Conservation (phyloP, 495 filamentous ascomycete genomes). For the Recurvomyces mirabilis region DNA sequence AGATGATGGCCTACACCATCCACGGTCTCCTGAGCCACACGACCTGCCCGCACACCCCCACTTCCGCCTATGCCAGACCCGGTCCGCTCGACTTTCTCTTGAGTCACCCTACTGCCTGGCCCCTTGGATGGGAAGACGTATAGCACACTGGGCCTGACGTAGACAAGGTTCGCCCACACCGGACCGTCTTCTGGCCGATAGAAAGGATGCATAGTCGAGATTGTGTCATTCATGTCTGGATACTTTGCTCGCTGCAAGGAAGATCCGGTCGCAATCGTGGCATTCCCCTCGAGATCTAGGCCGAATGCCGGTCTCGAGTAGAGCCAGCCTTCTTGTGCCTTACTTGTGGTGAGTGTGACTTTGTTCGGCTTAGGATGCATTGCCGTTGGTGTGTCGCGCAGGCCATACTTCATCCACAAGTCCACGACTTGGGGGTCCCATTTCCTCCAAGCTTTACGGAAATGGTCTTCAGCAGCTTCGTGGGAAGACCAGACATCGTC, state of each 20-base stretch:
- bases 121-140: constrained; percentile 50
- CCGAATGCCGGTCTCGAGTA: constrained; percentile 17
- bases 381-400: constrained; percentile 19
- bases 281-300: constrained; percentile 24
- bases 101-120: neutral
- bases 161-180: constrained; percentile 51
- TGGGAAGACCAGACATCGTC: constrained; percentile 24
- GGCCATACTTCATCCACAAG: constrained; percentile 18
- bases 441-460: constrained; percentile 18
- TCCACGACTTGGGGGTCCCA: constrained; percentile 28
- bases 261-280: neutral
- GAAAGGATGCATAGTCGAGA: constrained; percentile 34
- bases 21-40: constrained; percentile 56
- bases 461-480: constrained; percentile 21
- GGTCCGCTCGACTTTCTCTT: constrained; percentile 48
- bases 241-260: constrained; percentile 7
- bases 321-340: constrained; percentile 33
- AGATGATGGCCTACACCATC: constrained; percentile 65
- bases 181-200: constrained; percentile 60
- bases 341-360: constrained; percentile 29
- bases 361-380: constrained; percentile 15
- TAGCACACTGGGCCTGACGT: constrained; percentile 65
- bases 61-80: constrained; percentile 53
- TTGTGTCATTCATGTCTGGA: constrained; percentile 16
- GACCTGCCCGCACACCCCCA: constrained; percentile 49